phyloP scores from a whole-genome alignment of 108 stramenopile species.

The Nitzschia sp. region DNA sequence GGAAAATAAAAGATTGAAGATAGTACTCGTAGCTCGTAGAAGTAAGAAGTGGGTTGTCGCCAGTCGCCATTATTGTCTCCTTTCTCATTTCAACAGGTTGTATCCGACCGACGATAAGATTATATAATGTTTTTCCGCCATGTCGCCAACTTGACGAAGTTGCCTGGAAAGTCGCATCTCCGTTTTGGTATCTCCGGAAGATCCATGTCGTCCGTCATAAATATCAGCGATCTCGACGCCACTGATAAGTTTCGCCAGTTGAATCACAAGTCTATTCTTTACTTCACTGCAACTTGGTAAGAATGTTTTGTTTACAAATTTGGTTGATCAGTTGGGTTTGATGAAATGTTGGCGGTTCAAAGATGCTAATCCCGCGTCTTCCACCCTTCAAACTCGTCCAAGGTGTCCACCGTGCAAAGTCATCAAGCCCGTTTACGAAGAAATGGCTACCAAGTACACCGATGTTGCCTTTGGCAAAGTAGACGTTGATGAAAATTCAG shows the following conservation, averaged over 20 bases:
- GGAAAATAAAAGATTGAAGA: too few relatives aligned
- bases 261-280: conserved; percentile 66
- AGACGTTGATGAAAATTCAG: conserved; percentile 77
- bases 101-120: too few relatives aligned
- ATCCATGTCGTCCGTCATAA: conserved; percentile 72
- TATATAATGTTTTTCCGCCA: background rate
- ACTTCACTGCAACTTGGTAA: conserved; percentile 69
- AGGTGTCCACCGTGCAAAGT: conserved; percentile 74
- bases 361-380: too few relatives aligned
- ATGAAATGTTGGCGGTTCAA: too few relatives aligned
- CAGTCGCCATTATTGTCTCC: too few relatives aligned
- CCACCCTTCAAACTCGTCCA: too few relatives aligned
- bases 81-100: too few relatives aligned
- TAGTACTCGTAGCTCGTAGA: too few relatives aligned
- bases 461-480: conserved; percentile 78
- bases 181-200: conserved; percentile 4
- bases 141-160: background rate
- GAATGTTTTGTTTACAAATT: background rate
- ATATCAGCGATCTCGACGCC: conserved; percentile 55
- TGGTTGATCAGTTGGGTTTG: too few relatives aligned
- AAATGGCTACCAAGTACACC: conserved; percentile 62
- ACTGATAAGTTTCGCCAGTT: conserved; percentile 70
- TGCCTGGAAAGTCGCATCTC: background rate
- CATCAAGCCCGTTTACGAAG: conserved; percentile 66
- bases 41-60: too few relatives aligned